Percentiles rank a stretch among this genome's conserved stretches.
phyloP scores from a whole-genome alignment of 1,284 basidiomycete genomes.

The Takashimella tepidaria region DNA sequence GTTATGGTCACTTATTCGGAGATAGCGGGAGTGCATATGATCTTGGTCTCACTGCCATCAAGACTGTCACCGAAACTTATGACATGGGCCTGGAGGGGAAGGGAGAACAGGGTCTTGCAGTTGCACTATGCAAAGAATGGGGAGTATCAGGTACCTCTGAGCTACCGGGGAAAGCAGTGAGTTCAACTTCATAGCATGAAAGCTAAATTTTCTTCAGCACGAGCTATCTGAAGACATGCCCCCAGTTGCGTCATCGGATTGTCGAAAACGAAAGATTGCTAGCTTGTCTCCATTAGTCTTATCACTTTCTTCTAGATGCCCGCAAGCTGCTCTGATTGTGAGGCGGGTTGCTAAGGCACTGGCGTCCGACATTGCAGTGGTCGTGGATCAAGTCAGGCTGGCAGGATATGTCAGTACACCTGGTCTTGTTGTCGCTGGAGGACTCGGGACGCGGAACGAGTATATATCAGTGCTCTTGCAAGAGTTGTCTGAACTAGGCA shows the following conservation, averaged over 20 bases:
- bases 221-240: constrained; percentile 10
- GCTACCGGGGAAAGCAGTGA: constrained; percentile 10
- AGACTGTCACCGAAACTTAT: constrained; percentile 5
- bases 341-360: constrained; percentile 52
- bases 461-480: not conserved
- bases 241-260: constrained; percentile 14
- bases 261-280: constrained; percentile 67
- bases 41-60: constrained; percentile 11
- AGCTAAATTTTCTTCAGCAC: constrained; percentile 8
- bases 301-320: constrained; percentile 59
- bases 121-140: constrained; percentile 3
- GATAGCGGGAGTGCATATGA: constrained; percentile 19
- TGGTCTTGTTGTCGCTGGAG: not conserved
- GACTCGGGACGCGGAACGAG: not conserved
- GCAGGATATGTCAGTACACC: not conserved
- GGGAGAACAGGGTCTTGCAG: constrained; percentile 9
- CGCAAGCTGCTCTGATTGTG: constrained; percentile 56
- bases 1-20: constrained; percentile 16
- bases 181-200: constrained; percentile 19
- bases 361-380: constrained; percentile 57
- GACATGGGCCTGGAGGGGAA: constrained; percentile 5
- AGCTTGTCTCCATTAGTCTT: constrained; percentile 67
- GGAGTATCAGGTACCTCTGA: constrained; percentile 6
- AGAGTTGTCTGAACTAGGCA: not conserved
- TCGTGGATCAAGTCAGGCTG: constrained; percentile 48